Conservation (phyloP, 257 asterid genomes). For the Verbascum thapsus region DNA sequence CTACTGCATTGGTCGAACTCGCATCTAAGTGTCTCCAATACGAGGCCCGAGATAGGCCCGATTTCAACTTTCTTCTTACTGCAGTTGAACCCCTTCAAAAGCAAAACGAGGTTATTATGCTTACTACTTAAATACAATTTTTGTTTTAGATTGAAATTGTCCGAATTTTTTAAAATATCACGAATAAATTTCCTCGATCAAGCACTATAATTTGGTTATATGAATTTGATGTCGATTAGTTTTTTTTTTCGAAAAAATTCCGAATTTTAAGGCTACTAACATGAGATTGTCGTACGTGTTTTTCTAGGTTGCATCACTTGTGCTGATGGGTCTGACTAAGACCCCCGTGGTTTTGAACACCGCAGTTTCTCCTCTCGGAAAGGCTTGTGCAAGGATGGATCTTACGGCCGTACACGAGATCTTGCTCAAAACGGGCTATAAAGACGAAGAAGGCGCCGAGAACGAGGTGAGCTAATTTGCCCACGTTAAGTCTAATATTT, state of each 20-base stretch:
- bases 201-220: conserved; percentile 62
- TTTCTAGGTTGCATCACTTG: conserved; percentile 75
- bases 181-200: conserved; percentile 43
- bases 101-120: conserved; percentile 49
- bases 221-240: conserved; percentile 59
- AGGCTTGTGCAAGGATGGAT: conserved; percentile 94
- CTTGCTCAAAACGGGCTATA: conserved; percentile 93
- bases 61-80: conserved; percentile 57
- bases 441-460: conserved; percentile 97
- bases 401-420: conserved; percentile 94
- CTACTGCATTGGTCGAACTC: conserved; percentile 67
- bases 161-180: too few relatives aligned
- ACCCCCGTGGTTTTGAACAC: conserved; percentile 66
- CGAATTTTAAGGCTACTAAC: too few relatives aligned
- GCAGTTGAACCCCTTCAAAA: conserved; percentile 67
- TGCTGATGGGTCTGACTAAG: conserved; percentile 85
- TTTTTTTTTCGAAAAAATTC: conserved; percentile 12
- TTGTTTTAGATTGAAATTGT: neutral
- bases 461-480: conserved; percentile 69
- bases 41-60: conserved; percentile 77
- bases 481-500: neutral
- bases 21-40: conserved; percentile 75
- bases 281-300: too few relatives aligned
- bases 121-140: neutral
- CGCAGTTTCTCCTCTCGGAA: conserved; percentile 92